Evolutionary conservation across 1,284 basidiomycete species (phyloP), one percentile per base, ranked within the genome.

Genomic region (Clitocybe nebularis): DNA sequence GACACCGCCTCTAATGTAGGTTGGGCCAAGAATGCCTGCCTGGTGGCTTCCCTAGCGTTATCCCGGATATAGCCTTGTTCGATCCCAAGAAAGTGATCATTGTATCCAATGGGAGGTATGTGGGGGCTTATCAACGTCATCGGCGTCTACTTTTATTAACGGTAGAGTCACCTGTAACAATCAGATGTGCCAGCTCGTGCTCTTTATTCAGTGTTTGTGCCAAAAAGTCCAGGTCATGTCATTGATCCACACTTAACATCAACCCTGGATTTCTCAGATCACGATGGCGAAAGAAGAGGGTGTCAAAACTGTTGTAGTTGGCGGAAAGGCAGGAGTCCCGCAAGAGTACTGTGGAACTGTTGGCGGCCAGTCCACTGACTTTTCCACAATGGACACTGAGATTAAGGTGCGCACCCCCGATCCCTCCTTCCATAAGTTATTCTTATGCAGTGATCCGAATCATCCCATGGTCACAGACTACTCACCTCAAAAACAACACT

Each of bases 301-400:
- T 23, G 63, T 71, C 24, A 75, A 69, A 52, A 79, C 74, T 3
- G 74, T 78, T 10, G 77, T 81, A 6, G 56, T 79, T 34, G 78
- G 77, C 17, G 79, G 79, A 29, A 71, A 72, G 52, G 59, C 68
- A 23, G 66, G 61, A 28, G 66, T 72, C 1, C 55, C 57, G 23
- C 78, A 81, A 53, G 70, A 80, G 52, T 83, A 79, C 53, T 79
- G 77, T 50, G 79, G 79, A 8, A 72, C 70, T 30, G 78, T 81
- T 36, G 78, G 79, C 10, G 79, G 79, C 0, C 75, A 81, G 58
- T 77, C 75, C 1, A 73, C 74, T 6, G 73, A 77, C 56, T 80
- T 74, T 55, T 67, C 71, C 1, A 73, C 70, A 3, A 76, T 81
- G 26, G 78, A 83, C 51, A 78, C 77, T 7, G 74, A 81, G 56